Percentiles rank a stretch among this genome's conserved stretches.
Conservation (phyloP, 208 protist genomes). For the Acanthamoeba sp. region DNA sequence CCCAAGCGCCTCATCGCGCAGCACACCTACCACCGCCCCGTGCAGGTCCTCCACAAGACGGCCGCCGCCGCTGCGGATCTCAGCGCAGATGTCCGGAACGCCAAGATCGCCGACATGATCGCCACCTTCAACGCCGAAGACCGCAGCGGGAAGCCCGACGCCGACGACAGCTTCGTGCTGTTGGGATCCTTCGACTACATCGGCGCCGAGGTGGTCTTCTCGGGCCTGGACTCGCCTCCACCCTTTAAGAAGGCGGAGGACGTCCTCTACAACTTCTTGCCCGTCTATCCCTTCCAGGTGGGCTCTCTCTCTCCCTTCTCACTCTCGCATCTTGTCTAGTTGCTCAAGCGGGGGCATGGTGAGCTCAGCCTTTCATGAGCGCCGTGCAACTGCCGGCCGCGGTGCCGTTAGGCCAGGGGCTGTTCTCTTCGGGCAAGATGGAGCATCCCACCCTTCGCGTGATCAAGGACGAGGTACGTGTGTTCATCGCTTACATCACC, state of each 20-base stretch:
- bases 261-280: constrained; percentile 65
- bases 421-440: constrained; percentile 20
- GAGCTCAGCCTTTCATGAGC: constrained; percentile 18
- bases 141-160: constrained; percentile 59
- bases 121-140: neutral
- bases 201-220: neutral
- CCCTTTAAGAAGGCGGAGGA: constrained; percentile 18
- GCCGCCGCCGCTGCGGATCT: neutral
- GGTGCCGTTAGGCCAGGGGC: neutral
- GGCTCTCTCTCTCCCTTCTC: no score
- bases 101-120: neutral
- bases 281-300: constrained; percentile 38
- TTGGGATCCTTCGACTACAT: constrained; percentile 38
- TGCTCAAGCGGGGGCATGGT: neutral
- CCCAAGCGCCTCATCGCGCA: constrained; percentile 63
- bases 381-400: neutral
- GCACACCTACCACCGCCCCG: constrained; percentile 51
- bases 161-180: constrained; percentile 37
- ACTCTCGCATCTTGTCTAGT: neutral
- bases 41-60: neutral
- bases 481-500: no score
- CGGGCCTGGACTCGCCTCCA: neutral
- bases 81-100: neutral
- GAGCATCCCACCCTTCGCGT: constrained; percentile 22
- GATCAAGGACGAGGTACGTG: neutral